Evolutionary conservation across 2,329 filamentous ascomycete species (phyloP).

Genomic region (Coniella lustricola): DNA sequence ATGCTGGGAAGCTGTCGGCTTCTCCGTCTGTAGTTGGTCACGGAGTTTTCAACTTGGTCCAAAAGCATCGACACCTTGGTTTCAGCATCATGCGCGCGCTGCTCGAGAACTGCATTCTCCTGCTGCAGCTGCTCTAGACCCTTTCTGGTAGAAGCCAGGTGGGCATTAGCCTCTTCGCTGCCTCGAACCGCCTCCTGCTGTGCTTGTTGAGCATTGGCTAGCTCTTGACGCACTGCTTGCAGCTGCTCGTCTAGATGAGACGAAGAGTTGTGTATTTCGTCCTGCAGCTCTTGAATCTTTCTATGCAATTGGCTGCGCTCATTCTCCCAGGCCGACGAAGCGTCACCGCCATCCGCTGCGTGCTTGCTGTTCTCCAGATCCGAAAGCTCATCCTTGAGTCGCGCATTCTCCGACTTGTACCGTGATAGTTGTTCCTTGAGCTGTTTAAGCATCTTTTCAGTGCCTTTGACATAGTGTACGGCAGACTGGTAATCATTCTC

Average conservation of each 20-base stretch:
- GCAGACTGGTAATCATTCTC: constrained; percentile 98
- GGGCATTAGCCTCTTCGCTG: constrained; percentile 45
- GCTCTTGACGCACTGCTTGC: constrained; percentile 58
- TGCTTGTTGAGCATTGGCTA: constrained; percentile 58
- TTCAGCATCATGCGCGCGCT: constrained; percentile 82
- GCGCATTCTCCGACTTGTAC: constrained; percentile 79
- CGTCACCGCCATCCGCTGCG: constrained; percentile 30
- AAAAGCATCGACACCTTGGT: constrained; percentile 87
- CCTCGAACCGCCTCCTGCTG: constrained; percentile 58
- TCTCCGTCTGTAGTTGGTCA: constrained; percentile 87
- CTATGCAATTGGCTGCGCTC: constrained; percentile 63
- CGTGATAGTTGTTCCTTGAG: constrained; percentile 96
- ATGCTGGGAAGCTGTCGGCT: constrained; percentile 51
- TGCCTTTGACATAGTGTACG: constrained; percentile 96
- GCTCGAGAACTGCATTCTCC: constrained; percentile 76
- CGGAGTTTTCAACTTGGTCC: constrained; percentile 88
- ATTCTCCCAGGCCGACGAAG: constrained; percentile 61
- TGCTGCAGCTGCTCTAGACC: constrained; percentile 77
- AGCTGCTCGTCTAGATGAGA: constrained; percentile 66
- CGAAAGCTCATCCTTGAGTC: constrained; percentile 76
- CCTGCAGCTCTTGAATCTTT: constrained; percentile 63
- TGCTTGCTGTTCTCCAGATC: constrained; percentile 51
- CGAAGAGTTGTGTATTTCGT: constrained; percentile 60
- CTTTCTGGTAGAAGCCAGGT: constrained; percentile 52
- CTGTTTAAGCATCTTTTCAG: constrained; percentile 97